Conservation (phyloP, 805 yeast genomes). For the Yarrowia hollandica region DNA sequence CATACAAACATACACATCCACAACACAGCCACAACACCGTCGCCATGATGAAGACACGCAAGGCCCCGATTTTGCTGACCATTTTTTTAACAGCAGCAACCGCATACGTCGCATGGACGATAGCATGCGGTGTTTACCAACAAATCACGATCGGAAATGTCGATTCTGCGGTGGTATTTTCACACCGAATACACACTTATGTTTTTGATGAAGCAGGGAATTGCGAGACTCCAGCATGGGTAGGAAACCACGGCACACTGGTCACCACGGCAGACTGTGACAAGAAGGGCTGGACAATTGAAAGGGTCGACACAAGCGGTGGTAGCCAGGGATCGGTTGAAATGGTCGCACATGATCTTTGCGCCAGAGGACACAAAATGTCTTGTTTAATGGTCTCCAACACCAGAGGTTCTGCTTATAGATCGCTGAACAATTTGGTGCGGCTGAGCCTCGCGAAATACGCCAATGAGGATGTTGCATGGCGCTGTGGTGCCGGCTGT, state of each 20-base stretch:
- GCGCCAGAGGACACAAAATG: constrained; percentile 3
- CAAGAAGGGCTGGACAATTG: background rate
- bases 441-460: background rate
- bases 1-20: too few relatives aligned
- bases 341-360: background rate
- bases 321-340: background rate
- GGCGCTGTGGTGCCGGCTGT: background rate
- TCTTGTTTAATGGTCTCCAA: background rate
- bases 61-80: background rate
- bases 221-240: background rate
- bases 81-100: background rate
- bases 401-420: background rate
- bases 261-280: background rate
- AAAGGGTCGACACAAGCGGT: background rate
- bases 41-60: background rate
- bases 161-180: background rate
- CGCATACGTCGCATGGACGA: background rate
- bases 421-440: background rate
- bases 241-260: background rate
- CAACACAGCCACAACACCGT: too few relatives aligned
- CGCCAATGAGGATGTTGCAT: constrained; percentile 5
- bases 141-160: background rate
- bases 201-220: background rate
- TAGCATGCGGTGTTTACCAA: background rate
- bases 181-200: background rate